Base-by-base conservation (phyloP, 129 eudicot genomes). In the Escallonia herrerae region DNA sequence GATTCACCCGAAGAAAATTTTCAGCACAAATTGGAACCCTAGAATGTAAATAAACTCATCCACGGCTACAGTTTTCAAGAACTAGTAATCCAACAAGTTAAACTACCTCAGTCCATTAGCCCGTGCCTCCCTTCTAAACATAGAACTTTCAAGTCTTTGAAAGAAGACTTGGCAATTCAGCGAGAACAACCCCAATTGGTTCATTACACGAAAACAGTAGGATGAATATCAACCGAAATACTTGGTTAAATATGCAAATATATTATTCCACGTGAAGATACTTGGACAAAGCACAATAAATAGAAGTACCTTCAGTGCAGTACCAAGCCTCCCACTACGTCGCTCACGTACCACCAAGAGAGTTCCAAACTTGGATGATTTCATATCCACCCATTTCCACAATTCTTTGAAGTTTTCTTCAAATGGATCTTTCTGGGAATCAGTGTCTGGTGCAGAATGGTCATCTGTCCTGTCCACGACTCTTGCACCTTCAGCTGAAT, bases 321-420 rank as follows among this genome's bases (percentile, higher is more conserved):
- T 83, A 63, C 98, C 98, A 47, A 89, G 87, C 73, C 91, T 80
- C 51, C 87, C 84, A 56, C 77, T 61, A 52, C 89, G 91, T 50
- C 79, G 80, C 75, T 89, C 98, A 48, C 83, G 89, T 53, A 83
- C 79, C 58, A 93, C 83, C 48, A 72, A 56, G 76, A 93, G 95
- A 66, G 83, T 89, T 9, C 82, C 86, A 58, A 77, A 88, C 63
- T 82, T 84, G 8, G 87, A 67, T 52, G 88, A 85, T 69, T 89
- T 93, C 12, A 81, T 45, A 56, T 93, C 91, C 12, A 77, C 91
- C 98, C 98, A 93, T 81, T 93, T 88, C 70, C 76, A 76, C 63
- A 93, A 65, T 81, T 93, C 98, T 76, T 88, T 93, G 45, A 85
- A 93, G 64, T 80, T 86, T 75, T 86, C 87, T 81, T 89, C 98